Evolutionary conservation across 2,329 filamentous ascomycete species (phyloP).

Genomic region (Neodidymelliopsis sp.): DNA sequence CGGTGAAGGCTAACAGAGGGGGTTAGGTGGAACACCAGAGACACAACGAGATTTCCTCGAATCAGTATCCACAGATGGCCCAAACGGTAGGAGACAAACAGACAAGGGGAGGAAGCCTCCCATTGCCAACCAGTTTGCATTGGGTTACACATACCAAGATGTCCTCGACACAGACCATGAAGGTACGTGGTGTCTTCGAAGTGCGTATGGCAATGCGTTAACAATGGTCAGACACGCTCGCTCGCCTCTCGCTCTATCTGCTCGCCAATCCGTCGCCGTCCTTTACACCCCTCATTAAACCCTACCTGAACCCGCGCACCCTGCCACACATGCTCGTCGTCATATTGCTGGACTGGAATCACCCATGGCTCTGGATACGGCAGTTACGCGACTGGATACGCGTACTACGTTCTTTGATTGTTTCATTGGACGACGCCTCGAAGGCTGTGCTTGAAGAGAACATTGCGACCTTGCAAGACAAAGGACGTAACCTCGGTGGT

Average conservation of each 20-base stretch:
- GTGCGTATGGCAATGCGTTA: slow-evolving; percentile 4
- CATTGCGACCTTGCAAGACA: slow-evolving; percentile 79
- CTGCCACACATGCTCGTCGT: slow-evolving; percentile 87
- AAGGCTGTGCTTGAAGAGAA: slow-evolving; percentile 87
- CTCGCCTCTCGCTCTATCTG: slow-evolving; percentile 86
- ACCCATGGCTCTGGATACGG: slow-evolving; percentile 91
- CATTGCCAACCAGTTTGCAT: slow-evolving; percentile 88
- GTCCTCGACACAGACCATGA: slow-evolving; percentile 94
- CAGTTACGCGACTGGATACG: slow-evolving; percentile 90
- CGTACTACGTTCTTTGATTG: slow-evolving; percentile 78
- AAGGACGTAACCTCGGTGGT: slow-evolving; percentile 36
- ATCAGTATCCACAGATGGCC: slow-evolving; percentile 50
- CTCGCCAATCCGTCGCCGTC: slow-evolving; percentile 84
- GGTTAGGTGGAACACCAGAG: slow-evolving; percentile 77
- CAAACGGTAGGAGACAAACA: slow-evolving; percentile 60
- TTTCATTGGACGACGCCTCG: slow-evolving; percentile 75
- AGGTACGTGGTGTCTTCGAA: slow-evolving; percentile 61
- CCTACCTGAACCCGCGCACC: slow-evolving; percentile 82
- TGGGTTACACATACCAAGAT: slow-evolving; percentile 95
- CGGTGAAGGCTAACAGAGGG: slow-evolving; percentile 28
- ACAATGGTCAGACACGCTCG: slow-evolving; percentile 75
- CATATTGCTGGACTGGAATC: slow-evolving; percentile 92
- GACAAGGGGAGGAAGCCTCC: slow-evolving; percentile 67
- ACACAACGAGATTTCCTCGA: slow-evolving; percentile 84
- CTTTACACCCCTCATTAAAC: slow-evolving; percentile 82